phyloP scores from a whole-genome alignment of 2,329 filamentous ascomycete genomes.

The Neofusicoccum ribis region DNA sequence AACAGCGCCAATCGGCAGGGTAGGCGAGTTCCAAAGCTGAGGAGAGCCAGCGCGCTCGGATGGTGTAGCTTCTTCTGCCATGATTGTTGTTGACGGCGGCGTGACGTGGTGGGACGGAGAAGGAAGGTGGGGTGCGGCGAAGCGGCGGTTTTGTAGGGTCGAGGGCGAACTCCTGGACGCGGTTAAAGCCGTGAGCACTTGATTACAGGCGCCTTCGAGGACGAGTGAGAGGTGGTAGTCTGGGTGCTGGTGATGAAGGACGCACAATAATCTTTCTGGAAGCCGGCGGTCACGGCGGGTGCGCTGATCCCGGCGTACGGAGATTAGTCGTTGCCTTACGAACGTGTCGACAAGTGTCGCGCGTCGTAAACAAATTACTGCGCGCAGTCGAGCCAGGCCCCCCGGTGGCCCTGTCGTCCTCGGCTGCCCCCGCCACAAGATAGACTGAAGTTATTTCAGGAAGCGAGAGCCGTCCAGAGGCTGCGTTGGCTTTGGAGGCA shows the following conservation, averaged over 20 bases:
- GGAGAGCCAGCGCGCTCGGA: conserved; percentile 49
- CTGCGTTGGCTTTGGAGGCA: not conserved
- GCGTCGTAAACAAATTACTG: conserved; percentile 14
- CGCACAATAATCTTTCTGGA: conserved; percentile 18
- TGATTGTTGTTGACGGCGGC: not conserved
- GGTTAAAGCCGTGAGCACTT: not conserved
- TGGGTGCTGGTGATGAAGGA: not conserved
- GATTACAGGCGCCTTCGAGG: not conserved
- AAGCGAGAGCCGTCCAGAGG: not conserved
- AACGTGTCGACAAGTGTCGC: conserved; percentile 7
- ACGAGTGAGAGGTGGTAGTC: not conserved
- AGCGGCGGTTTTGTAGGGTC: not conserved
- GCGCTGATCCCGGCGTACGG: conserved; percentile 14
- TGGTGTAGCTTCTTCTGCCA: conserved; percentile 10
- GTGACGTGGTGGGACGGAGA: conserved; percentile 7
- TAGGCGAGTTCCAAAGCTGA: conserved; percentile 63
- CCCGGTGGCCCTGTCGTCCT: conserved; percentile 1
- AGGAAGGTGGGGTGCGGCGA: conserved; percentile 9
- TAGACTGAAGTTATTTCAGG: conserved; percentile 5
- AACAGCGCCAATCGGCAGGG: conserved; percentile 61
- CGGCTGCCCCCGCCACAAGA: not conserved
- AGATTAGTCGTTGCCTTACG: conserved; percentile 17
- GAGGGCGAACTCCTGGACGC: not conserved
- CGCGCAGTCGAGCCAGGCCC: not conserved
- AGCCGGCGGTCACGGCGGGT: not conserved